A percentile compares a stretch with the other conserved stretches of the same genome.
phyloP scores from a whole-genome alignment of 73 alveolate genomes.

The Stentor coeruleus region DNA sequence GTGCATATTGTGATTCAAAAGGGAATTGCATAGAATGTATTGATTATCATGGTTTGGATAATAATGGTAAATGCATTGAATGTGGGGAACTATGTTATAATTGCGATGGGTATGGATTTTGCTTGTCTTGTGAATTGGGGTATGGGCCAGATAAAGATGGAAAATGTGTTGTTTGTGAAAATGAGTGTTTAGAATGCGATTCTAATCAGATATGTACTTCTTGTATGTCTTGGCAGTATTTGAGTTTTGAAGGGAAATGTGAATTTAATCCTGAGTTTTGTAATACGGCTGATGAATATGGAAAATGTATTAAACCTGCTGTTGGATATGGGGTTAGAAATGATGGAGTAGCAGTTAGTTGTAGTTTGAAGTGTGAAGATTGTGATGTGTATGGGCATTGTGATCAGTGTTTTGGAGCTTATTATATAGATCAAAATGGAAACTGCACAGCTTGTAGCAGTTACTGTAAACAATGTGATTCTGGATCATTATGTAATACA shows the following conservation, averaged over 20 bases:
- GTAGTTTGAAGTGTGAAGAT: not conserved
- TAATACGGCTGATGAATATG: not conserved
- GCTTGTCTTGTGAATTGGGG: too few species aligned
- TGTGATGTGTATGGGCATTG: not conserved
- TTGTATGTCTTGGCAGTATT: not conserved
- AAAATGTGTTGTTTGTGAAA: not conserved
- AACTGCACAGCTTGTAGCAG: too few species aligned
- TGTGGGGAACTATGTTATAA: too few species aligned
- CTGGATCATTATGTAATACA: not conserved
- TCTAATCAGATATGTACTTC: not conserved
- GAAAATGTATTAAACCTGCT: not conserved
- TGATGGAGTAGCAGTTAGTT: not conserved
- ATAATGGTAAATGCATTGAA: too few species aligned
- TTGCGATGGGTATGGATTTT: too few species aligned
- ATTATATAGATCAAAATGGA: too few species aligned
- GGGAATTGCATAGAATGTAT: too few species aligned
- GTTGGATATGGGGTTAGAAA: not conserved
- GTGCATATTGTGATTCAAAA: too few species aligned
- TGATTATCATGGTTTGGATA: too few species aligned
- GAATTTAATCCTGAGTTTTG: not conserved
- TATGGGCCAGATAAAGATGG: too few species aligned
- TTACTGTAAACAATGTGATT: not conserved
- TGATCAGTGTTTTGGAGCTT: not conserved
- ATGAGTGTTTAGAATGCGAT: not conserved
- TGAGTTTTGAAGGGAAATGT: not conserved